Percentiles rank a stretch among this genome's conserved stretches.
These are phyloP conservation scores for Pyrenophora seminiperda DNA, from an alignment of 2,329 filamentous ascomycete species.

Conservation along the genomic window DNA sequence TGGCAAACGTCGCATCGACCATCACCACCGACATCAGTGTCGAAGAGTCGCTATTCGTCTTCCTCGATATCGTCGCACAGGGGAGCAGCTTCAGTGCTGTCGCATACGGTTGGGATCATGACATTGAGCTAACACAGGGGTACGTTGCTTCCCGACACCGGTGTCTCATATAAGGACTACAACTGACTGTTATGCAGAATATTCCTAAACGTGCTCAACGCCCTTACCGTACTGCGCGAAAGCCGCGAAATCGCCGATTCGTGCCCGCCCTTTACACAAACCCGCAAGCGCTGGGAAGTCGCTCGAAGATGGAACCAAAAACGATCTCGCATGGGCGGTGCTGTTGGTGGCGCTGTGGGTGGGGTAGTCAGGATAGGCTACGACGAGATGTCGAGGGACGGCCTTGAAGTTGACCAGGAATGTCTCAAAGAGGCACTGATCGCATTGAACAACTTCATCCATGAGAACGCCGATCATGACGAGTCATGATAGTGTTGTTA, in stretches of 20 bases:
- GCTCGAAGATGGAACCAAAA: constrained; percentile 37
- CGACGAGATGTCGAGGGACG: constrained; percentile 38
- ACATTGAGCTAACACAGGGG: constrained; percentile 44
- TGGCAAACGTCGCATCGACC: constrained; percentile 40
- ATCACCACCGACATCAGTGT: constrained; percentile 41
- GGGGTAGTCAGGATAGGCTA: constrained; percentile 43
- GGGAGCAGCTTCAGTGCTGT: constrained; percentile 43
- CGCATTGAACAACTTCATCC: constrained; percentile 48
- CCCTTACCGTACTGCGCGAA: constrained; percentile 41
- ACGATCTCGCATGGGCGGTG: constrained; percentile 33
- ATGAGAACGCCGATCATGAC: constrained; percentile 41
- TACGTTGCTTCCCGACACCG: constrained; percentile 21
- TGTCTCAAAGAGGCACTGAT: constrained; percentile 39
- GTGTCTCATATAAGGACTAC: neutral
- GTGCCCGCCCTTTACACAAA: constrained; percentile 40
- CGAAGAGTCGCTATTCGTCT: constrained; percentile 47
- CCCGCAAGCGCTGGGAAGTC: constrained; percentile 42
- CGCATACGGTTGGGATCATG: constrained; percentile 44
- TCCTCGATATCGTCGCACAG: constrained; percentile 46
- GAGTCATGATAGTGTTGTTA: constrained; percentile 20
- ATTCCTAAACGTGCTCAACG: constrained; percentile 44
- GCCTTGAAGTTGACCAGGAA: constrained; percentile 43
- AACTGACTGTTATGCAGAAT: constrained; percentile 33
- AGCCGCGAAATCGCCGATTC: constrained; percentile 38
- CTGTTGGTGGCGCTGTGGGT: neutral